Percentiles rank a stretch among this genome's conserved stretches.
These are phyloP conservation scores for Rhododendron simsii DNA, from an alignment of 148 eudicot species.

Conservation along the genomic window DNA sequence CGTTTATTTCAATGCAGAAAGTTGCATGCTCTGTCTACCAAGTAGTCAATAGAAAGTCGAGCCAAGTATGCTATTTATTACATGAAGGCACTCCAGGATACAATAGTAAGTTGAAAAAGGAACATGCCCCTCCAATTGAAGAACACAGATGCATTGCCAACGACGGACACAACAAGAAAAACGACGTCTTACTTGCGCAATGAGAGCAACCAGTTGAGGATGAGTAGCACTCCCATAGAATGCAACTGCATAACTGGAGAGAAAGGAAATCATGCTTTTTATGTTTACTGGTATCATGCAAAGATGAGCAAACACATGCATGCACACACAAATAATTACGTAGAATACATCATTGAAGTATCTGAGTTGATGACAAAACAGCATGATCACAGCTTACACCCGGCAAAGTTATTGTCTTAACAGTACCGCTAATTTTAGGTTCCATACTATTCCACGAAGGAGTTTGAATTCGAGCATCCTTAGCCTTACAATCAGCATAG, in stretches of 20 bases:
- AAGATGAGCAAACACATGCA: not conserved
- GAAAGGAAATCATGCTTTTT: not conserved
- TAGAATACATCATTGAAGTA: not conserved
- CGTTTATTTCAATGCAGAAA: not conserved
- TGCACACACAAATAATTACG: not conserved
- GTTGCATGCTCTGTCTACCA: not conserved
- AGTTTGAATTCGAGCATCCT: not conserved
- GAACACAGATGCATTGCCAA: not conserved
- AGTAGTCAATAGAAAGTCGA: not conserved
- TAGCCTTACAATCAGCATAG: not conserved
- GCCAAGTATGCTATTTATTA: not conserved
- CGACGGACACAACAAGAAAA: not conserved
- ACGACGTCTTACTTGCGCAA: slow-evolving; percentile 76
- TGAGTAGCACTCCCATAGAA: slow-evolving; percentile 63
- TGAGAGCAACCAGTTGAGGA: slow-evolving; percentile 83
- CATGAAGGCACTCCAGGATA: not conserved
- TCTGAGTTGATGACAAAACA: not conserved
- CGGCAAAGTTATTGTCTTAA: not conserved
- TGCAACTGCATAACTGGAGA: slow-evolving; percentile 77
- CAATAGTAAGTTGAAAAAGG: not conserved
- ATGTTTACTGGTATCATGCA: not conserved
- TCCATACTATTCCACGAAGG: not conserved
- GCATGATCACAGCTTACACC: not conserved
- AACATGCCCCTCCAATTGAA: not conserved
- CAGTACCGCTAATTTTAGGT: not conserved